phyloP scores from a whole-genome alignment of 352 stramenopile species.

The Phytophthora aleatoria region DNA sequence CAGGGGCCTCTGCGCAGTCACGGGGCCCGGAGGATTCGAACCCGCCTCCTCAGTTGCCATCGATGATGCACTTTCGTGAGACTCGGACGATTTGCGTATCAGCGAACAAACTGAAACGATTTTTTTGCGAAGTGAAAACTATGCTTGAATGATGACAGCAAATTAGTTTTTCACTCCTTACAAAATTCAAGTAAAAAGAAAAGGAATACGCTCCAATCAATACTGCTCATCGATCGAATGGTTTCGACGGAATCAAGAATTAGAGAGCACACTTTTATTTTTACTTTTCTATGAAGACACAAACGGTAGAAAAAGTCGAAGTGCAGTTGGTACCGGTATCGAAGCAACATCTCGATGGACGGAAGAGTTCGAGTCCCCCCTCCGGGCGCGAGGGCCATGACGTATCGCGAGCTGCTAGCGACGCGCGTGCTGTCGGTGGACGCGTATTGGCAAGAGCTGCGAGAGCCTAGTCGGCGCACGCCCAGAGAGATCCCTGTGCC shows the following conservation, averaged over 20 bases:
- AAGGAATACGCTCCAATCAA: constrained; percentile 21
- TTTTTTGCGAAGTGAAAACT: constrained; percentile 9
- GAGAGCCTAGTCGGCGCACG: constrained; percentile 6
- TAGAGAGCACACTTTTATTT: constrained; percentile 16
- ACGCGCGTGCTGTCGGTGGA: constrained; percentile 32
- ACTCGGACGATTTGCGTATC: constrained; percentile 19
- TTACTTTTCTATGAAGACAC: background rate
- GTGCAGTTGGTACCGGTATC: background rate
- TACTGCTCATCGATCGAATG: constrained; percentile 2
- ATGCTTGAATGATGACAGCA: constrained; percentile 8
- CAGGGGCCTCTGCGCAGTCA: constrained; percentile 5
- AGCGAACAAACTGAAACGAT: constrained; percentile 13
- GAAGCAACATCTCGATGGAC: constrained; percentile 2
- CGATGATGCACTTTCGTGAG: constrained; percentile 7
- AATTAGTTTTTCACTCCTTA: constrained; percentile 4
- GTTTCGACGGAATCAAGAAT: constrained; percentile 6
- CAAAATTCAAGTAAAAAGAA: constrained; percentile 4
- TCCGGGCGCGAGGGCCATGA: background rate
- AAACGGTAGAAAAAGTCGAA: constrained; percentile 10
- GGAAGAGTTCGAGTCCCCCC: background rate
- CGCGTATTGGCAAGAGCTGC: constrained; percentile 24
- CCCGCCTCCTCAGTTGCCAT: constrained; percentile 22
- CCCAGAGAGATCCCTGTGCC: constrained; percentile 33
- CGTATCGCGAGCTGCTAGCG: constrained; percentile 14
- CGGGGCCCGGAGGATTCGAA: constrained; percentile 4